phyloP scores from a whole-genome alignment of 805 yeast species.

The Saccharomycopsis sp. region DNA sequence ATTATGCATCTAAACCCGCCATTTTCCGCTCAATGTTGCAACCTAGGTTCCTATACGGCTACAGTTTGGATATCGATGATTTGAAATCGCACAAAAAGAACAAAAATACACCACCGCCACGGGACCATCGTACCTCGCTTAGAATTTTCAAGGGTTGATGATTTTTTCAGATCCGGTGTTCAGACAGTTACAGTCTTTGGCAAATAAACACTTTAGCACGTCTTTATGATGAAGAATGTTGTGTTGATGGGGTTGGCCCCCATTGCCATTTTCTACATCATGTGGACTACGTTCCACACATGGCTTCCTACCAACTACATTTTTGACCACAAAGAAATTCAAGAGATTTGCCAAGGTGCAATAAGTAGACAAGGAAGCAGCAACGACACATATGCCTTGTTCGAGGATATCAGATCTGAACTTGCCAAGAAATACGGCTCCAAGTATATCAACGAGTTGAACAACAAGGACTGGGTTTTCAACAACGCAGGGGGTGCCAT shows the following conservation, averaged over 20 bases:
- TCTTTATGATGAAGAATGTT: conserved; percentile 10
- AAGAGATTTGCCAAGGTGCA: conserved; percentile 46
- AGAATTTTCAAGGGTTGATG: neutral
- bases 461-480: conserved; percentile 84
- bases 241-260: conserved; percentile 23
- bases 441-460: conserved; percentile 57
- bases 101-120: no score
- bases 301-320: conserved; percentile 67
- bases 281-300: conserved; percentile 38
- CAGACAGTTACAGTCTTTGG: neutral
- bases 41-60: no score
- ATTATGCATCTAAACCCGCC: no score
- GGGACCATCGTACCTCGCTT: no score
- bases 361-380: conserved; percentile 47
- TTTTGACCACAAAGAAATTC: conserved; percentile 60
- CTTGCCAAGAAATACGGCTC: conserved; percentile 64
- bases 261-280: conserved; percentile 26
- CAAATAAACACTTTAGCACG: conserved; percentile 2
- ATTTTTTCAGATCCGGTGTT: neutral
- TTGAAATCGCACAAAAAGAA: no score
- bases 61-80: no score
- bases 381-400: conserved; percentile 50
- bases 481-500: conserved; percentile 98
- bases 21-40: no score
- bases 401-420: conserved; percentile 50